Percentiles rank a stretch among this genome's conserved stretches.
phyloP scores from a whole-genome alignment of 2,329 filamentous ascomycete species.

The Clathrospora elynae region DNA sequence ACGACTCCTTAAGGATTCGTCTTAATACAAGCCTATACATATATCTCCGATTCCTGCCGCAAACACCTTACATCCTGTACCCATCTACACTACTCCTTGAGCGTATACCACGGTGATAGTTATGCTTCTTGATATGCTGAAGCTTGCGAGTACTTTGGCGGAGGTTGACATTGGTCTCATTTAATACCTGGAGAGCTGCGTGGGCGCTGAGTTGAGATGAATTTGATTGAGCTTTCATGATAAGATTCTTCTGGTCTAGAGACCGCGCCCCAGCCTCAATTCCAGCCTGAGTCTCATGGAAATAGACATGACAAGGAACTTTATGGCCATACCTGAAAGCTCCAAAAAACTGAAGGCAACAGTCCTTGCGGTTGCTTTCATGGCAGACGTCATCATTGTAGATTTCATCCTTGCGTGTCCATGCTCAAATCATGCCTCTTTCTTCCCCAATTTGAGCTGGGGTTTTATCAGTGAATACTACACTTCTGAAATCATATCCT shows the following conservation, averaged over 20 bases:
- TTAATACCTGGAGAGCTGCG: neutral
- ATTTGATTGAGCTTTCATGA: neutral
- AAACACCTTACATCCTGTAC: too few species aligned
- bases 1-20: too few species aligned
- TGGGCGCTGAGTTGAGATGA: neutral
- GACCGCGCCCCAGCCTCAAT: neutral
- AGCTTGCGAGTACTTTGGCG: neutral
- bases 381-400: conserved; percentile 3
- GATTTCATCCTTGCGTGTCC: neutral
- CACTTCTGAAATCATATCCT: neutral
- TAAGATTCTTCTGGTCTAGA: neutral
- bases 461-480: too few species aligned
- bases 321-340: conserved; percentile 9
- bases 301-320: conserved; percentile 5
- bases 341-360: conserved; percentile 5
- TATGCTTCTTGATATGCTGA: conserved; percentile 5
- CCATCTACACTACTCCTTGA: conserved; percentile 1
- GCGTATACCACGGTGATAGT: neutral
- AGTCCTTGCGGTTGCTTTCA: neutral
- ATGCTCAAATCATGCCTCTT: neutral
- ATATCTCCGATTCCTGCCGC: too few species aligned
- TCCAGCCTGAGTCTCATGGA: neutral
- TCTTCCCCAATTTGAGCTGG: neutral
- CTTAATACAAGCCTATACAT: too few species aligned
- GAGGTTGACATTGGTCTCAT: neutral